A percentile compares a stretch with the other conserved stretches of the same genome.
These are phyloP conservation scores for Dichotomocladium elegans DNA, from an alignment of 371 early-diverging fungal genomes.

Conservation along the genomic window DNA sequence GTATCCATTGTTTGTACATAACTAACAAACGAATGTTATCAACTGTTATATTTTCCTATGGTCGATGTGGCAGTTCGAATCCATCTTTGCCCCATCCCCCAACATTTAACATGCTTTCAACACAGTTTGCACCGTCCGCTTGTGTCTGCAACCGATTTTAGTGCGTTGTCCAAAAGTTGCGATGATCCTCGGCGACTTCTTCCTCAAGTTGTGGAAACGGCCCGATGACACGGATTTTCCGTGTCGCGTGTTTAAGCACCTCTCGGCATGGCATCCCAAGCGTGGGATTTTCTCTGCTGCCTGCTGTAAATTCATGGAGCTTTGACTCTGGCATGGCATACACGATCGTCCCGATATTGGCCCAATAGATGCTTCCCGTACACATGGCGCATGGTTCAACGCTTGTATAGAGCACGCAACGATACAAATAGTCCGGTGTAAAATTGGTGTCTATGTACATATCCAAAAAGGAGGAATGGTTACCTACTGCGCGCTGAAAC, in stretches of 20 bases:
- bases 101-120: too few relatives aligned
- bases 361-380: slow-evolving; percentile 25
- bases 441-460: slow-evolving; percentile 16
- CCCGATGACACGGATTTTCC: slow-evolving; percentile 20
- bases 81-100: too few relatives aligned
- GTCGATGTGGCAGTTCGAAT: too few relatives aligned
- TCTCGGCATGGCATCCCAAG: slow-evolving; percentile 24
- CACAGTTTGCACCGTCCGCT: too few relatives aligned
- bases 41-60: too few relatives aligned
- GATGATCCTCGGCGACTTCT: slow-evolving; percentile 23
- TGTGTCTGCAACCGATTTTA: too few relatives aligned
- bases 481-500: background rate
- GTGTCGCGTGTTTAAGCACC: slow-evolving; percentile 21
- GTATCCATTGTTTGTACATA: too few relatives aligned
- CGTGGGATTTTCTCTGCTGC: slow-evolving; percentile 23
- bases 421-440: slow-evolving; percentile 14
- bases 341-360: slow-evolving; percentile 23
- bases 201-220: slow-evolving; percentile 29
- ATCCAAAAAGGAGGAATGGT: background rate
- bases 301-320: slow-evolving; percentile 17
- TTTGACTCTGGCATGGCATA: slow-evolving; percentile 21
- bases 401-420: slow-evolving; percentile 25
- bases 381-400: slow-evolving; percentile 36
- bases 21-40: too few relatives aligned
- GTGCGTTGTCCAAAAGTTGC: slow-evolving; percentile 21